A percentile compares a stretch with the other conserved stretches of the same genome.
These are phyloP conservation scores for Taphrina wiesneri DNA, from an alignment of 1,139 yeast species.

Conservation along the genomic window DNA sequence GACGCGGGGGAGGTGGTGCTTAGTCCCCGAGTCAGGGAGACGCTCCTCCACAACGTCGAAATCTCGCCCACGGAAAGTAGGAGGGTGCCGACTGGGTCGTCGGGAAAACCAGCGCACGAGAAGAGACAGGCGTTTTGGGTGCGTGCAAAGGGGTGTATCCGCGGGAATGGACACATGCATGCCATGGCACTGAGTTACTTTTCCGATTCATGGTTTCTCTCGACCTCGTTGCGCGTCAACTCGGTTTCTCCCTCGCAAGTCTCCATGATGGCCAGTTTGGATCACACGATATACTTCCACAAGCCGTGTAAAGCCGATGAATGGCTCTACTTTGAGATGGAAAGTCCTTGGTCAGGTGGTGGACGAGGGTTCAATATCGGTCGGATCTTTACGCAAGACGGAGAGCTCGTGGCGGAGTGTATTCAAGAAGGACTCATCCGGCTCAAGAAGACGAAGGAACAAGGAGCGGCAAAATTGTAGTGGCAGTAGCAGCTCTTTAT, in stretches of 20 bases:
- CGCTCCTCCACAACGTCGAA: conserved; percentile 2
- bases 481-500: background rate
- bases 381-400: conserved; percentile 56
- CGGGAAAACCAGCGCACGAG: conserved; percentile 33
- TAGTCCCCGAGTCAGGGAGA: background rate
- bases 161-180: conserved; percentile 49
- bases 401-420: conserved; percentile 62
- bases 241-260: conserved; percentile 50
- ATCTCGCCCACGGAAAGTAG: conserved; percentile 25
- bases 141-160: conserved; percentile 48
- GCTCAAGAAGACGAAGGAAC: background rate
- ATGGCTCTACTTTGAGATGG: conserved; percentile 55
- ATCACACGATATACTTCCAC: conserved; percentile 59
- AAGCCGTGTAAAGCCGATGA: conserved; percentile 54
- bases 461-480: background rate
- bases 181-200: conserved; percentile 64
- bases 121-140: conserved; percentile 51
- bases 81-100: conserved; percentile 13
- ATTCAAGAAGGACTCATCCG: conserved; percentile 58
- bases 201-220: conserved; percentile 61
- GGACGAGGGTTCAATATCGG: conserved; percentile 62
- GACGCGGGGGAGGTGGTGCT: conserved; percentile 9
- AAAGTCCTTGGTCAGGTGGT: conserved; percentile 55
- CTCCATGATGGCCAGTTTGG: conserved; percentile 58
- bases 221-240: conserved; percentile 53